Base-by-base conservation (phyloP, 2,329 filamentous ascomycete species). In the Aspergillus spinulosporus region DNA sequence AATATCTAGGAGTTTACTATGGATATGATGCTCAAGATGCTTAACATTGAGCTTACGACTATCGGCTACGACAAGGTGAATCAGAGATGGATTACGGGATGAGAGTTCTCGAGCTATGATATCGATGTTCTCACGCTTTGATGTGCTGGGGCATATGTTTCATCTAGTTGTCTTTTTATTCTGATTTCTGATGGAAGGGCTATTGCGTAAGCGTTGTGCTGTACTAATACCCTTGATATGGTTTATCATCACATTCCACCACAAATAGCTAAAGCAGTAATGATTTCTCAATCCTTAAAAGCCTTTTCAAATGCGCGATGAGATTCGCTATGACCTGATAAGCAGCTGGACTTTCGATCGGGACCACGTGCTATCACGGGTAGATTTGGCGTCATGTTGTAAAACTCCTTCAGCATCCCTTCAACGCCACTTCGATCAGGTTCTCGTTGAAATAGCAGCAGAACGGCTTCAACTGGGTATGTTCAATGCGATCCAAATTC, bases 11-110 rank as follows among this genome's bases (percentile, higher is more conserved):
- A 80, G 9, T 88, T 88, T 64, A 88, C 84, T 9, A 87, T 89
- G 81, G 84, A 82, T 47, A 84, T 84, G 80, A 88, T 89, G 86
- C 77, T 89, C 12, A 81, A 80, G 61, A 84, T 80, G 31, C 73
- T 89, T 57, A 86, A 87, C 64, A 82, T 89, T 55, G 84, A 88
- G 54, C 71, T 83, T 3, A 74, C 79, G 48, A 66, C 82, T 14
- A 86, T 89, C 61, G 86, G 86, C 4, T 88, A 82, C 67, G 84
- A 87, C 68, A 77, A 78, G 57, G 69, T 75, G 9, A 69, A 74
- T 52, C 82, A 87, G 67, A 75, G 76, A 66, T 89, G 86, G 86
- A 72, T 79, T 49, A 66, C 62, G 49, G 50, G 54, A 11, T 68
- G 57, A 65, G 5, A 21, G 15, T 36, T 39, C 8, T 12, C 21